Percentiles rank a stretch among this genome's conserved stretches.
phyloP scores from a whole-genome alignment of 2,329 filamentous ascomycete genomes.

The Trichophyton mentagrophytes region DNA sequence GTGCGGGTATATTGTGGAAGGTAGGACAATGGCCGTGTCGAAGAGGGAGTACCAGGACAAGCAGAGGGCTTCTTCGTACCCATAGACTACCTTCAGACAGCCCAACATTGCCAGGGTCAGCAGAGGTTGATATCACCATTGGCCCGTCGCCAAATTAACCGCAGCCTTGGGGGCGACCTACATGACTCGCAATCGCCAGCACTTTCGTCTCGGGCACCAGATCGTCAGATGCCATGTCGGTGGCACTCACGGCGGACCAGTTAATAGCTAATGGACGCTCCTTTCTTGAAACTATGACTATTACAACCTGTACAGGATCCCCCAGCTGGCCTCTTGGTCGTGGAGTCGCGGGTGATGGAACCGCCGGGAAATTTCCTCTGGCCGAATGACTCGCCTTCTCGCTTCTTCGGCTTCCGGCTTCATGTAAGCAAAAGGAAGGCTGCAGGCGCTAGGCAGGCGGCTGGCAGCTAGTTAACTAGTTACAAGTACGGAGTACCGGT shows the following conservation, averaged over 20 bases:
- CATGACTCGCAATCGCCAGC: constrained; percentile 87
- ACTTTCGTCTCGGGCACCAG: constrained; percentile 53
- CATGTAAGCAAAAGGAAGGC: too few relatives aligned
- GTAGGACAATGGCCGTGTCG: background rate
- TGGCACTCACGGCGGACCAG: background rate
- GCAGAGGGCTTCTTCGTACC: constrained; percentile 9
- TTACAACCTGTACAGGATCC: too few relatives aligned
- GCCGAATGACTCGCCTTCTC: too few relatives aligned
- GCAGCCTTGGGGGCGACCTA: constrained; percentile 38
- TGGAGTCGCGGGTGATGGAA: too few relatives aligned
- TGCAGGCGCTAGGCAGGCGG: too few relatives aligned
- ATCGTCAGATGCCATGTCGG: constrained; percentile 23
- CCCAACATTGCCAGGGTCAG: background rate
- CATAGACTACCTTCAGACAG: constrained; percentile 43
- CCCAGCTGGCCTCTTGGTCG: too few relatives aligned
- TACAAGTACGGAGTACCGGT: too few relatives aligned
- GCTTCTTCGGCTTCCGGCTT: too few relatives aligned
- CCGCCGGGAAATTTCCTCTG: too few relatives aligned
- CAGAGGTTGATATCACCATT: background rate
- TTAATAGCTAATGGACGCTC: too few relatives aligned
- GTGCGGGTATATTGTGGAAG: background rate
- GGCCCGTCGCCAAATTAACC: constrained; percentile 1
- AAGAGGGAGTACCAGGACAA: background rate
- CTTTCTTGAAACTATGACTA: too few relatives aligned
- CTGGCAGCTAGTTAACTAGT: too few relatives aligned